Base-by-base conservation (phyloP, 2,329 filamentous ascomycete species). In the Myriosclerotinia scirpicola region DNA sequence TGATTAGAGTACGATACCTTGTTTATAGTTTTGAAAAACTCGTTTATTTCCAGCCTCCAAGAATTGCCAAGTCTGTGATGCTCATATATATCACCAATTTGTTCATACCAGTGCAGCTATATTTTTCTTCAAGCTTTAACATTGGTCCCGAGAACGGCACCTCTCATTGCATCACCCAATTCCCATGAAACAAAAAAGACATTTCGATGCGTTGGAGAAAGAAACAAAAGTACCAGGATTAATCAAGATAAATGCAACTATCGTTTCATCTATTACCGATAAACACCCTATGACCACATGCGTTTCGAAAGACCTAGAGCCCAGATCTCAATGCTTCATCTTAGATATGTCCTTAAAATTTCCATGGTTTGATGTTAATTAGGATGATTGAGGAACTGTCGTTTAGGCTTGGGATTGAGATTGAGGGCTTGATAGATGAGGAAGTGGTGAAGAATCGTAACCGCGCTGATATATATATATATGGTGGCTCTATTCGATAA, bases 401-500 rank as follows among this genome's bases (percentile, higher is more conserved):
- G 12, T 52, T 52, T 4, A 30, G 15, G 50, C 12, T 6, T 52
- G 5, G 12, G 22, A 17, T 4, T 6, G 50, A 30, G 50, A 5
- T 50, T 17, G 50, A 20, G 44, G 7, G n/a, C 20, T 17, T 20
- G n/a, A n/a, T n/a, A 7, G 9, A 8, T 8, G 17, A 46, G 44
- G 5, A 9, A 46, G 6, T 8, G 3, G 15, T 22, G 6, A 12
- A 52, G 3, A 22, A 30, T 30, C 14, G 14, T 5, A 1, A 2
- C 26, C 26, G 26, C 22, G 26, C 22, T 52, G 26, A 26, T 26
- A 26, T 26, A 26, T 26, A 26, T 26, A 26, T 12, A 17, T 17
- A 15, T 30, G 2, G 0, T 2, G 2, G 6, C 5, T 30, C 15
- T 15, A 8, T 30, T 15, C 3, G 8, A 9, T 7, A 4, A 9